These are phyloP conservation scores for Rubia yunnanensis DNA, from an alignment of 257 asterid species.

Conservation along the genomic window DNA sequence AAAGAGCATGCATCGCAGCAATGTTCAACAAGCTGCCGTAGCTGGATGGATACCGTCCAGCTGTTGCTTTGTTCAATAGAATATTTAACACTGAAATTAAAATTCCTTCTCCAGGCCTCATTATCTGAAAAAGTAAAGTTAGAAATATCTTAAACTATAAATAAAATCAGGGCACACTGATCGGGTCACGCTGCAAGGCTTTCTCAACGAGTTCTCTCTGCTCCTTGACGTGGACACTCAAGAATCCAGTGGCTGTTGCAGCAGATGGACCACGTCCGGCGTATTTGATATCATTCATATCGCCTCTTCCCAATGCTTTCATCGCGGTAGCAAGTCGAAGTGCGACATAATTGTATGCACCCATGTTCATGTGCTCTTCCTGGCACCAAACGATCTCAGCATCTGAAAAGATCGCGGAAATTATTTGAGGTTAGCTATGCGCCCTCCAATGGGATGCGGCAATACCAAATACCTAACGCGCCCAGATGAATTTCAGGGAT, in stretches of 20 bases:
- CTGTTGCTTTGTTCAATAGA: background rate
- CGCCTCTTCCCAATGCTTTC: constrained; percentile 67
- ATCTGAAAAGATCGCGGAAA: constrained; percentile 38
- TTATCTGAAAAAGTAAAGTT: background rate
- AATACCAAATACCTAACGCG: no score
- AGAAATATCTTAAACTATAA: background rate
- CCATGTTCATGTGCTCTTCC: constrained; percentile 98
- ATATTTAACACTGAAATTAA: background rate
- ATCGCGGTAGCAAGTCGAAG: constrained; percentile 77
- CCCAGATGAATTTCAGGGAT: no score
- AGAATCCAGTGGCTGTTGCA: constrained; percentile 90
- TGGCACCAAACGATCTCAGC: constrained; percentile 96
- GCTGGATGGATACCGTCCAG: no score
- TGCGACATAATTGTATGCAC: constrained; percentile 61
- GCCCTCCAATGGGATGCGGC: no score
- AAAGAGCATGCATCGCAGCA: background rate
- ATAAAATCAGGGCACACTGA: constrained; percentile 10
- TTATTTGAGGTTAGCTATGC: background rate
- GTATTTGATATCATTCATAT: constrained; percentile 62
- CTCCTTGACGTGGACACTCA: constrained; percentile 59
- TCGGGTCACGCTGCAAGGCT: constrained; percentile 65
- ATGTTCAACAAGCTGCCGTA: background rate
- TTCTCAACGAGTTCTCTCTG: constrained; percentile 57
- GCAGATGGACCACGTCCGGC: constrained; percentile 88
- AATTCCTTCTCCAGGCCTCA: background rate